phyloP scores from a whole-genome alignment of 1,284 basidiomycete genomes.

The Vanrija sp. region DNA sequence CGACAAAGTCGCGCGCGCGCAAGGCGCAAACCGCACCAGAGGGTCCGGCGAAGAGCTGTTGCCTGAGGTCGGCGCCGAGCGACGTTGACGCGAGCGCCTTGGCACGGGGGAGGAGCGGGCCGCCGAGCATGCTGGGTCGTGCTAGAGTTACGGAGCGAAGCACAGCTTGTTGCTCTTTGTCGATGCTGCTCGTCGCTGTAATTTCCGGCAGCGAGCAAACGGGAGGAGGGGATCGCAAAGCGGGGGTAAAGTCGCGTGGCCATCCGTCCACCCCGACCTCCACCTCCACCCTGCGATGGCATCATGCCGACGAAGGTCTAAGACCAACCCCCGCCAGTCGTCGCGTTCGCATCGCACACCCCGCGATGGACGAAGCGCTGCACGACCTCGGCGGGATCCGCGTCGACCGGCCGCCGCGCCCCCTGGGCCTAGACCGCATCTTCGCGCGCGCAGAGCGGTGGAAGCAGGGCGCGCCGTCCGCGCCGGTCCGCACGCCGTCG shows the following conservation, averaged over 20 bases:
- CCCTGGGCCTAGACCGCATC: constrained; percentile 40
- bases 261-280: constrained; percentile 59
- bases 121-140: constrained; percentile 20
- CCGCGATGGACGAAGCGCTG: constrained; percentile 3
- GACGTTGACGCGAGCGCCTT: constrained; percentile 22
- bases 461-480: constrained; percentile 12
- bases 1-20: not conserved
- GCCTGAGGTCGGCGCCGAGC: constrained; percentile 25
- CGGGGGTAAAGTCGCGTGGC: constrained; percentile 3
- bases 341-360: not conserved
- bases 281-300: not conserved
- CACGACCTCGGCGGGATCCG: constrained; percentile 27
- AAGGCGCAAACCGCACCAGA: constrained; percentile 24
- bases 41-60: constrained; percentile 38
- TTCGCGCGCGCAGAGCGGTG: constrained; percentile 23
- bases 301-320: not conserved
- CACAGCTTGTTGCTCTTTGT: not conserved
- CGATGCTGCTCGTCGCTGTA: not conserved
- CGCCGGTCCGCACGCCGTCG: constrained; percentile 23
- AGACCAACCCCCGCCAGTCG: too few relatives aligned
- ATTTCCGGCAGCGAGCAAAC: not conserved
- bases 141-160: not conserved
- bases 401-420: constrained; percentile 25
- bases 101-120: constrained; percentile 19
- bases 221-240: not conserved